Base-by-base conservation (phyloP, 441 rosid genomes). In the Aleurites moluccanus region DNA sequence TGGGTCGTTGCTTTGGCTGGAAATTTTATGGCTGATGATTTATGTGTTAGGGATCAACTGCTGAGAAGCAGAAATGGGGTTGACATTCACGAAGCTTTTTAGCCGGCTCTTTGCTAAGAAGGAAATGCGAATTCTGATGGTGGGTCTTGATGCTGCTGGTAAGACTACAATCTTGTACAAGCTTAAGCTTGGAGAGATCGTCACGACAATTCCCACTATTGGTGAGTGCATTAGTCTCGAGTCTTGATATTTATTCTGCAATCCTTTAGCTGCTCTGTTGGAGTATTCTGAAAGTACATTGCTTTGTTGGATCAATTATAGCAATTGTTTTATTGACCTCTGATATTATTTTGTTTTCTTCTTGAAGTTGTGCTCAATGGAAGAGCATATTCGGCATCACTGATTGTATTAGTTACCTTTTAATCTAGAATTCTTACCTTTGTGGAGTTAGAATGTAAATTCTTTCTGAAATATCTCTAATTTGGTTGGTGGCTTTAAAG, bases 131-230 rank as follows among this genome's bases (percentile, higher is more conserved):
- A 92, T 92, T 86, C 86, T 92, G 84, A 92, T 92, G 97, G 94
- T 92, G 55, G 97, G 97, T 79, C 96, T 92, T 70, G 97, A 92
- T 82, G 97, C 97, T 33, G 96, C 97, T 83, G 97, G 96, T 87
- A 92, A 92, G 86, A 92, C 97, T 66, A 92, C 97, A 56, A 92
- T 92, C 35, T 73, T 92, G 75, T 90, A 92, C 86, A 92, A 90
- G 88, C 90, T 92, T 81, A 90, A 90, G 87, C 97, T 92, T 20
- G 95, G 97, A 44, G 97, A 92, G 85, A 88, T 92, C 52, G 97
- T 90, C 80, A 91, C 97, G 76, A 92, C 94, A 71, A 90, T 92
- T 80, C 97, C 94, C 60, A 92, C 97, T 7, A 90, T 90, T 69
- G 95, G 97, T 92, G 55, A 74, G 85, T 73, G 16, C 74, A 63